phyloP scores from a whole-genome alignment of 2,329 filamentous ascomycete genomes.

The Aspergillus neotritici region DNA sequence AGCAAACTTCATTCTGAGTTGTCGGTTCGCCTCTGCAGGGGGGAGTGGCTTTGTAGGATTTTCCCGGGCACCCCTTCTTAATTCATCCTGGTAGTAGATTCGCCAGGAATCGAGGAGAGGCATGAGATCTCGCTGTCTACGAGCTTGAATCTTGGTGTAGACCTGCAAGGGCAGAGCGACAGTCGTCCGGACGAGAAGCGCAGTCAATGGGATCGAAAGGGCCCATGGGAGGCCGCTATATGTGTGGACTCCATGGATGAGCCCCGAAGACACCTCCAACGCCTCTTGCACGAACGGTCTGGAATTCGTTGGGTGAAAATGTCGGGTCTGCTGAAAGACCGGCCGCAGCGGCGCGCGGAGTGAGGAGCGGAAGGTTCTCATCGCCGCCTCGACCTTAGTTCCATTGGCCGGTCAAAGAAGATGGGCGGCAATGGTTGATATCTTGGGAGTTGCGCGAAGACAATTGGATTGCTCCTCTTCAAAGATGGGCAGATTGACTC shows the following conservation, averaged over 20 bases:
- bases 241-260: slow-evolving; percentile 49
- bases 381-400: slow-evolving; percentile 1
- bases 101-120: slow-evolving; percentile 41
- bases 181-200: slow-evolving; percentile 45
- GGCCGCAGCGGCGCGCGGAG: slow-evolving; percentile 6
- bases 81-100: slow-evolving; percentile 12
- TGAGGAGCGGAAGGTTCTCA: slow-evolving; percentile 13
- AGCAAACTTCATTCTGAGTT: slow-evolving; percentile 21
- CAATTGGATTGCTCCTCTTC: too few relatives aligned
- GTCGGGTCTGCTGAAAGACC: slow-evolving; percentile 29
- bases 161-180: slow-evolving; percentile 46
- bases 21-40: slow-evolving; percentile 6
- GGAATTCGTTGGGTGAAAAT: slow-evolving; percentile 48
- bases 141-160: slow-evolving; percentile 36
- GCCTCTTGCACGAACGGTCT: slow-evolving; percentile 39
- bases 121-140: slow-evolving; percentile 38
- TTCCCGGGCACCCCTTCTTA: not conserved
- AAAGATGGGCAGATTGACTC: too few relatives aligned
- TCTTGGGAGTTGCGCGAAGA: too few relatives aligned
- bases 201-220: slow-evolving; percentile 50
- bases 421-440: too few relatives aligned
- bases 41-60: slow-evolving; percentile 9
- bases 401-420: not conserved
- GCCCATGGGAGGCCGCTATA: slow-evolving; percentile 49
- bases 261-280: slow-evolving; percentile 40